Conservation (phyloP, 495 filamentous ascomycete species). For the Penicillium flavigenum region DNA sequence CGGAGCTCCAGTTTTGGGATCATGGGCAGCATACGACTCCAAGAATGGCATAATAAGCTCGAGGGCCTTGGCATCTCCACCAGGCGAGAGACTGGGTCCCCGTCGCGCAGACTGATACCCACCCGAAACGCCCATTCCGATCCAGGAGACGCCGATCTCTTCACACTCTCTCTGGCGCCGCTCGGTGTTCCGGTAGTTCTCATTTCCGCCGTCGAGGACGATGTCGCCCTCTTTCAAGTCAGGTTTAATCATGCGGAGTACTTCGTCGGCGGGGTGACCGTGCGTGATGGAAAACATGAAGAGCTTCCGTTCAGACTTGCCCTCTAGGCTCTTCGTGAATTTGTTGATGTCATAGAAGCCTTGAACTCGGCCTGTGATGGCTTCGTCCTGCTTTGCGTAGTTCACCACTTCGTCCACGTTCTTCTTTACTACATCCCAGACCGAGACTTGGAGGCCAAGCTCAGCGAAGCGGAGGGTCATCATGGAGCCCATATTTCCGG, state of each 20-base stretch:
- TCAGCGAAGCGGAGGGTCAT: slow-evolving; percentile 68
- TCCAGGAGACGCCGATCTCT: slow-evolving; percentile 57
- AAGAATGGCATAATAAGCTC: slow-evolving; percentile 64
- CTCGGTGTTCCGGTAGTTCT: slow-evolving; percentile 68
- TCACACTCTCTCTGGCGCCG: slow-evolving; percentile 57
- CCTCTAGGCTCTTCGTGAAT: slow-evolving; percentile 42
- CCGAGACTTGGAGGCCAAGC: slow-evolving; percentile 56
- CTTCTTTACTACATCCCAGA: slow-evolving; percentile 55
- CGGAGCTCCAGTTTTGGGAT: slow-evolving; percentile 51
- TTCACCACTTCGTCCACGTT: slow-evolving; percentile 46
- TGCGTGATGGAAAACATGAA: slow-evolving; percentile 71
- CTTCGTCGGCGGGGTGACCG: slow-evolving; percentile 64
- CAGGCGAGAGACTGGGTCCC: slow-evolving; percentile 64
- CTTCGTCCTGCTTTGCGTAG: slow-evolving; percentile 21
- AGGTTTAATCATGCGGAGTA: slow-evolving; percentile 57
- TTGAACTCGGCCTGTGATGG: slow-evolving; percentile 34
- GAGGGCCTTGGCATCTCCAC: slow-evolving; percentile 58
- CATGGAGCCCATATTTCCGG: slow-evolving; percentile 64
- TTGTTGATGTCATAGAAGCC: slow-evolving; percentile 40
- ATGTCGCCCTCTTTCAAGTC: slow-evolving; percentile 63
- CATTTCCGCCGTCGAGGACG: slow-evolving; percentile 71
- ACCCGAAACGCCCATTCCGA: slow-evolving; percentile 68
- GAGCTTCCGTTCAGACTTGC: slow-evolving; percentile 38
- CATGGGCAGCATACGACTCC: slow-evolving; percentile 60
- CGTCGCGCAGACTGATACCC: slow-evolving; percentile 67